These are phyloP conservation scores for Russula lepida DNA, from an alignment of 768 basidiomycete genomes.

Conservation along the genomic window DNA sequence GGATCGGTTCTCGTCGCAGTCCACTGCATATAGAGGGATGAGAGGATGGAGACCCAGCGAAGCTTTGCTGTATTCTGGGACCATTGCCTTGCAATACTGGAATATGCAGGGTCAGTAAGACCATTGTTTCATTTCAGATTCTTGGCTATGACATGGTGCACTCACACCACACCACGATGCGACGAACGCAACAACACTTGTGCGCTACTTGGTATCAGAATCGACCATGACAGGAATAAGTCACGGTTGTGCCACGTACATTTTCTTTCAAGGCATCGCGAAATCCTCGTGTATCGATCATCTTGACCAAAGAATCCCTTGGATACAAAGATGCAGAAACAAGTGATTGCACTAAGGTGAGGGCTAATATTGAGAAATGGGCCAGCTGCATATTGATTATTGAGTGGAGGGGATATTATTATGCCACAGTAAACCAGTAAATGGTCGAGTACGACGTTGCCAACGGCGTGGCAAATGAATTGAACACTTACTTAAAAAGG, in stretches of 20 bases:
- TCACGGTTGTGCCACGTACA: conserved; percentile 45
- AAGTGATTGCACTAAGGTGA: conserved; percentile 38
- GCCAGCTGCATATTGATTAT: background rate
- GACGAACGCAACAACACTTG: conserved; percentile 79
- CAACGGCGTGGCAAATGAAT: too few species aligned
- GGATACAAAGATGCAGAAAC: conserved; percentile 44
- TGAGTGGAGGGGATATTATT: background rate
- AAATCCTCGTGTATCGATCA: conserved; percentile 63
- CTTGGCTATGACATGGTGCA: conserved; percentile 1
- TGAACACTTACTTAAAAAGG: too few species aligned
- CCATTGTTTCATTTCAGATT: background rate
- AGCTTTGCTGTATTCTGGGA: conserved; percentile 78
- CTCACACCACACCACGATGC: conserved; percentile 92
- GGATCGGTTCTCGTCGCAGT: conserved; percentile 84
- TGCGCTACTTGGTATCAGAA: conserved; percentile 39
- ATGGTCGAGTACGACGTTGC: too few species aligned
- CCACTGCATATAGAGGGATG: conserved; percentile 85
- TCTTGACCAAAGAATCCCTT: conserved; percentile 48
- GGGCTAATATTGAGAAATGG: conserved; percentile 29
- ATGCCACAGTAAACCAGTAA: too few species aligned
- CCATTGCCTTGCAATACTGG: conserved; percentile 80
- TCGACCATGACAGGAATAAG: background rate
- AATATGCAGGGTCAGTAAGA: background rate
- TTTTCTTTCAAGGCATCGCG: conserved; percentile 65
- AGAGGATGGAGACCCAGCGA: conserved; percentile 72